Percentiles rank a stretch among this genome's conserved stretches.
Conservation (phyloP, 495 filamentous ascomycete species). For the Xylaria curta region DNA sequence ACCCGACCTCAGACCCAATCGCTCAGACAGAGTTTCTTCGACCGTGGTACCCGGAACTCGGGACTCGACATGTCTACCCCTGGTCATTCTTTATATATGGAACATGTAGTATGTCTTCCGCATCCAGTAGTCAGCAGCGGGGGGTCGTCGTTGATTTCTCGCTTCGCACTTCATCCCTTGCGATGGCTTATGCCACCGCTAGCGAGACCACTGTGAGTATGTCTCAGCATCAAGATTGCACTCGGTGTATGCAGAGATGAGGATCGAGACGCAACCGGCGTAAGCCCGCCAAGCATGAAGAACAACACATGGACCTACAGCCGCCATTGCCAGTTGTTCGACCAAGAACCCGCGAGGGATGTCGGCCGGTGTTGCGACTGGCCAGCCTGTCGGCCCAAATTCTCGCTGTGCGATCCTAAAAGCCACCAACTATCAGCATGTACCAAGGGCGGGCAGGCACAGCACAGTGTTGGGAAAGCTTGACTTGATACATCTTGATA, state of each 20-base stretch:
- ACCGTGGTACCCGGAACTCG: background rate
- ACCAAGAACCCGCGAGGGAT: background rate
- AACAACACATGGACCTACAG: background rate
- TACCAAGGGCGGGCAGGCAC: background rate
- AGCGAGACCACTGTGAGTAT: background rate
- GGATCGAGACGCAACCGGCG: background rate
- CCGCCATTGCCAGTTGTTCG: background rate
- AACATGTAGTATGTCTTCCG: background rate
- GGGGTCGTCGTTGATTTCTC: background rate
- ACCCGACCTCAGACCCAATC: background rate
- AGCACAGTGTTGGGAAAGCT: background rate
- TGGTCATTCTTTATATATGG: background rate
- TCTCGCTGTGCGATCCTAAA: background rate
- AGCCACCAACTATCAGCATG: background rate
- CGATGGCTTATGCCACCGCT: background rate
- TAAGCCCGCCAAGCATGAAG: background rate
- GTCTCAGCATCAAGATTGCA: background rate
- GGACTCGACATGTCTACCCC: background rate
- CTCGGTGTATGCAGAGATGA: background rate
- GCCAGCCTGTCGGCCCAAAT: background rate
- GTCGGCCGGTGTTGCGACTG: background rate
- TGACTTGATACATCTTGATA: background rate
- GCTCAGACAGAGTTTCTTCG: background rate
- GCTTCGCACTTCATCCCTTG: background rate
- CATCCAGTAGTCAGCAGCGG: no score